A percentile compares a stretch with the other conserved stretches of the same genome.
Conservation (phyloP, 75 land plant species). For the Isoetes taiwanensis region DNA sequence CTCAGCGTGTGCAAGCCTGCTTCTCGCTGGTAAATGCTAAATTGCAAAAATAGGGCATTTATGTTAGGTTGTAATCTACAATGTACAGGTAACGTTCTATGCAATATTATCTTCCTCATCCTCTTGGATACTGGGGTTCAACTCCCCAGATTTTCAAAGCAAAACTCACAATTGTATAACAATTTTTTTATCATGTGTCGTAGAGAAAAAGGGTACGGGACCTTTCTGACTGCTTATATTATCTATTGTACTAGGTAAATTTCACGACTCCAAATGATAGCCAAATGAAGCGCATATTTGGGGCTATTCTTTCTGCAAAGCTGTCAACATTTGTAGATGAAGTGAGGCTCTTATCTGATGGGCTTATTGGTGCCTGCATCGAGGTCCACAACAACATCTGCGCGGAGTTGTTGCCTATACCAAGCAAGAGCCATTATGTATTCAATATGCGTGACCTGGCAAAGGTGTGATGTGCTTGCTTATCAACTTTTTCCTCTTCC, state of each 20-base stretch:
- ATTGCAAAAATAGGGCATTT: too few relatives aligned
- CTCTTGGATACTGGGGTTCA: too few relatives aligned
- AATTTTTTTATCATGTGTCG: too few relatives aligned
- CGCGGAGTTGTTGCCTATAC: constrained; percentile 20
- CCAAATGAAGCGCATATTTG: constrained; percentile 28
- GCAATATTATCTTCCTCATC: too few relatives aligned
- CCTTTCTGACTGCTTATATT: too few relatives aligned
- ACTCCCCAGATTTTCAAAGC: too few relatives aligned
- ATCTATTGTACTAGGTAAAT: constrained; percentile 17
- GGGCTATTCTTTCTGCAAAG: constrained; percentile 23
- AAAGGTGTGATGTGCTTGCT: too few relatives aligned
- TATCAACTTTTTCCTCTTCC: too few relatives aligned
- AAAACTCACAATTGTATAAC: too few relatives aligned
- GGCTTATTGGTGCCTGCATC: constrained; percentile 14
- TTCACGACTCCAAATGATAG: constrained; percentile 21
- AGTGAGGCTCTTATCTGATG: constrained; percentile 16
- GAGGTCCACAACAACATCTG: constrained; percentile 9
- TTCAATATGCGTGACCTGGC: constrained; percentile 30
- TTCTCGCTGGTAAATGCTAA: constrained; percentile 18
- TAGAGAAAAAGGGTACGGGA: too few relatives aligned
- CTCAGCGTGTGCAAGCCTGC: constrained; percentile 25
- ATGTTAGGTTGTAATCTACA: too few relatives aligned
- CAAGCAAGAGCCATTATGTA: constrained; percentile 25
- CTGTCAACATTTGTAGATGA: constrained; percentile 24
- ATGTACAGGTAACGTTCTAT: too few relatives aligned